Percentiles rank a stretch among this genome's conserved stretches.
Evolutionary conservation across 345 rosid species (phyloP).

Genomic region (Eucalyptus cloeziana): DNA sequence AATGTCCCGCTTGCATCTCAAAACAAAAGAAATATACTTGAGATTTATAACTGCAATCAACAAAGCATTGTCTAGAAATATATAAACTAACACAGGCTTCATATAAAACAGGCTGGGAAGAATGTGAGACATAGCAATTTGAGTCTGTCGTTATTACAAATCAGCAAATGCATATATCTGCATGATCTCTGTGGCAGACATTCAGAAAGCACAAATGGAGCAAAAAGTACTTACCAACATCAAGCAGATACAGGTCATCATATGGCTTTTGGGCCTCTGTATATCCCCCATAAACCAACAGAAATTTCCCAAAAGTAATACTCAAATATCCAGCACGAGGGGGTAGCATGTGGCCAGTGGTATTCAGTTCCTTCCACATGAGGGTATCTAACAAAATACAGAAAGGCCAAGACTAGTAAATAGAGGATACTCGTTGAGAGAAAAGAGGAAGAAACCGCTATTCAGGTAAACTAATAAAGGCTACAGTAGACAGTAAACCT

Average conservation of each 20-base stretch:
- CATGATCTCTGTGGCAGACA: background rate
- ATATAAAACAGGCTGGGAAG: background rate
- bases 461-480: background rate
- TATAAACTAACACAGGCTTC: background rate
- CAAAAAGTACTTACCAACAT: background rate
- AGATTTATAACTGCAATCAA: background rate
- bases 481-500: constrained; percentile 22
- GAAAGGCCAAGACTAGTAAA: too few species aligned
- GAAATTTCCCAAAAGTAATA: too few species aligned
- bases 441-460: background rate
- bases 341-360: too few species aligned
- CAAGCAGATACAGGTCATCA: too few species aligned
- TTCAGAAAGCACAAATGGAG: background rate
- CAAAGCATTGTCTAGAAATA: background rate
- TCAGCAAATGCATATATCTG: background rate
- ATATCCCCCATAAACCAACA: too few species aligned
- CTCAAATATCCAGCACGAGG: too few species aligned
- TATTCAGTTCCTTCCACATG: too few species aligned
- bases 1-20: background rate
- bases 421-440: background rate
- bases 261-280: too few species aligned
- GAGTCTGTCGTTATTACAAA: background rate
- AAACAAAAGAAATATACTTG: background rate
- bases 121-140: background rate
- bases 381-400: too few species aligned